Evolutionary conservation across 352 stramenopile species (phyloP), one percentile per base, ranked within the genome.

Genomic region (Phytopythium chamaehyphon): DNA sequence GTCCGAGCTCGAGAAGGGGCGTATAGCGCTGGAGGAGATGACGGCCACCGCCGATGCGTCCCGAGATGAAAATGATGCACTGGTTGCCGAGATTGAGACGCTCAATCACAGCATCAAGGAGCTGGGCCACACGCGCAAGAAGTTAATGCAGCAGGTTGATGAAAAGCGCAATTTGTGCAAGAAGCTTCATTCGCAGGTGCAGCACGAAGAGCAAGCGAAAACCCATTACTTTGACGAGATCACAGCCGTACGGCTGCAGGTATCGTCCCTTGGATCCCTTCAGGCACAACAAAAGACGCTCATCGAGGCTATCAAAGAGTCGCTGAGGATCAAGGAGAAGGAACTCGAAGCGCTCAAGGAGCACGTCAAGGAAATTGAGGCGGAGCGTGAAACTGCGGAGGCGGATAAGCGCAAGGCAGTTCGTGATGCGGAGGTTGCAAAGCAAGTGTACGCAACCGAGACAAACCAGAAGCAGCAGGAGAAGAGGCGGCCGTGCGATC

Each of bases 261-360:
- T 88, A 2, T 85, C 78, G 28, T 83, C 83, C 15, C 62, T 94
- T 21, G 76, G 66, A 12, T 74, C 76, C 10, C 77, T 94, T 10
- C 83, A 94, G 57, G 86, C 77, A 37, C 78, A 90, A 37, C 83
- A 94, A 51, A 90, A 90, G 44, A 51, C 69, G 12, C 73, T 76
- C 15, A 74, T 91, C 24, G 71, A 90, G 26, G 62, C 73, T 24
- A 59, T 78, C 12, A 86, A 89, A 52, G 79, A 92, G 47, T 64
- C 65, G 43, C 52, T 90, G 21, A 71, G 83, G 49, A 54, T 63
- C 4, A 86, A 79, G 40, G 69, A 88, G 26, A 65, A 72, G 8
- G 79, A 92, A 46, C 62, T 92, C 0, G 67, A 83, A n/a, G 65
- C 73, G 40, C 56, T 94, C n/a, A 86, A 91, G 43, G 59, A 73